A percentile compares a stretch with the other conserved stretches of the same genome.
Conservation (phyloP, 192 early-diverging fungal genomes). For the Fimicolochytrium jonesii region DNA sequence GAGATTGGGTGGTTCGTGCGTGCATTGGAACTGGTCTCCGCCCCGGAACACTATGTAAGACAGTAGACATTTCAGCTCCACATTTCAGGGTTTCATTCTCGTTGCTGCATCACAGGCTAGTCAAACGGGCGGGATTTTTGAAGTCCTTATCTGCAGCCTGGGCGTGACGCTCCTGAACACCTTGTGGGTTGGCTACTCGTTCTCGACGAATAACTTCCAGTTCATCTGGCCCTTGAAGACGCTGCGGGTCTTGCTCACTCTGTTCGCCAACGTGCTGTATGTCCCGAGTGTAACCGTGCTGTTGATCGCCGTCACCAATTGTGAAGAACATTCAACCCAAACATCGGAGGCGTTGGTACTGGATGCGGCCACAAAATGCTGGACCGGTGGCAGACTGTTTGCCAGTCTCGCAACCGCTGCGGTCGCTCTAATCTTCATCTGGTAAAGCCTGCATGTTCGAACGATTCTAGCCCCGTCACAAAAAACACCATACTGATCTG, state of each 20-base stretch:
- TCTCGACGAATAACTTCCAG: slow-evolving; percentile 39
- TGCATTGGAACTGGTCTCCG: slow-evolving; percentile 17
- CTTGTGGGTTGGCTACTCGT: slow-evolving; percentile 40
- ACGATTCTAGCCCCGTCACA: no score
- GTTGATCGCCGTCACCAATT: slow-evolving; percentile 8
- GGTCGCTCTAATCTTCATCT: slow-evolving; percentile 31
- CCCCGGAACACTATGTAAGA: no score
- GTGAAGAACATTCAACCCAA: slow-evolving; percentile 2
- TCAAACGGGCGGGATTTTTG: slow-evolving; percentile 5
- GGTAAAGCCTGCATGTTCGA: no score
- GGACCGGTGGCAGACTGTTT: no score
- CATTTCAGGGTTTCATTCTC: background rate
- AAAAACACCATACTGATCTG: no score
- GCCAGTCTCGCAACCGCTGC: slow-evolving; percentile 24
- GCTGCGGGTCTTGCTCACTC: slow-evolving; percentile 29
- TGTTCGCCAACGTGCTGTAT: slow-evolving; percentile 41
- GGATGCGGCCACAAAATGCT: no score
- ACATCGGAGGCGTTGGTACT: slow-evolving; percentile 5
- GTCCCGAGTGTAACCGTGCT: slow-evolving; percentile 35
- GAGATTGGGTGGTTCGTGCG: slow-evolving; percentile 34
- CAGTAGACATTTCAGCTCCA: no score
- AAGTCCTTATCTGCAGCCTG: slow-evolving; percentile 16
- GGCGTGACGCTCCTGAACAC: slow-evolving; percentile 31
- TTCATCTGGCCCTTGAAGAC: slow-evolving; percentile 47
- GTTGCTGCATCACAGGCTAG: background rate